Base-by-base conservation (phyloP, 768 basidiomycete species). In the Russula emetica region DNA sequence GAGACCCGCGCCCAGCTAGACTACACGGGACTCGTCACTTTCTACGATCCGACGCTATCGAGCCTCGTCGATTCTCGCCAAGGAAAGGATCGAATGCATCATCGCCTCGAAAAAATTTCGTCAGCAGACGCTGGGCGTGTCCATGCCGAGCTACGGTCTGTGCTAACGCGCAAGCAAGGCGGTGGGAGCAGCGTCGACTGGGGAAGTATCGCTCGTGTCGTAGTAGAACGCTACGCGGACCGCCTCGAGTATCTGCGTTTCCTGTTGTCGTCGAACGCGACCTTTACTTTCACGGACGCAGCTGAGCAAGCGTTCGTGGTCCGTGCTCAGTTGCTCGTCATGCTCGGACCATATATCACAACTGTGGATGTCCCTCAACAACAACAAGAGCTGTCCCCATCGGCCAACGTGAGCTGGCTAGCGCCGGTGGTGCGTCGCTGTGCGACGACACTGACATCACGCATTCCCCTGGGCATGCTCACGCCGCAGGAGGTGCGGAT, bases 1-100 rank as follows among this genome's bases (percentile, higher is more conserved):
- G 80, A 81, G 30, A 72, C 74, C 1, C 79, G 80, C 32, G 70
- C 80, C n/a, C 63, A 72, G 24, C 71, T 80, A 22, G 79, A 82
- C 69, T 74, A 78, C 50, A 68, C 78, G 3, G 72, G 77, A 16
- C 61, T 78, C 16, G 66, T 81, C 20, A 78, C 80, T 0, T 77
- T 82, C 60, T 82, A 80, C 65, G 80, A 82, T 64, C 72, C 72
- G 2, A 58, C 57, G 0, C 70, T 78, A 8, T 75, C 76, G 1
- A 77, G 74, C 57, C 73, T 82, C 13, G 71, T 76, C 44, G 63
- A 50, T 0, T 61, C 67, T 6, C 72, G 79, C 1, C 56, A 67
- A 1, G 72, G 69, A 5, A 68, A 75, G 58, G 71, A 75, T 26
- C 70, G 79, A 11, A 71, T 74, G 67, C 66, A 74, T 26, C 76